Evolutionary conservation across 1,139 yeast genomes (phyloP).

Genomic region (Suhomyces terraborum): DNA sequence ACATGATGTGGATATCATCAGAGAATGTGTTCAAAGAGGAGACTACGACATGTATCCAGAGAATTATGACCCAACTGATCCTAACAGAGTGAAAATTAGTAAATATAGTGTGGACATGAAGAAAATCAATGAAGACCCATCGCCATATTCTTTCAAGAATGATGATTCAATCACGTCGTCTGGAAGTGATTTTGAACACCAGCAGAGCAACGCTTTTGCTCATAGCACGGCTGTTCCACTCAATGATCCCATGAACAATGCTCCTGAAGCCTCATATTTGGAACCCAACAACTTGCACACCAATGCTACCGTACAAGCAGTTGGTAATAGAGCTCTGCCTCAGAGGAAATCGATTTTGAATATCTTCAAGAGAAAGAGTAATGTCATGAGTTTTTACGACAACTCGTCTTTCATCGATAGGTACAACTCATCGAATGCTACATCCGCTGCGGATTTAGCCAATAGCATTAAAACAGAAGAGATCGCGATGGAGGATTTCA

Average conservation of each 20-base stretch:
- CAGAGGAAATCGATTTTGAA: conserved; percentile 29
- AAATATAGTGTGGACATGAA: conserved; percentile 21
- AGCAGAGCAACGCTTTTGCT: conserved; percentile 10
- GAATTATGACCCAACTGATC: conserved; percentile 68
- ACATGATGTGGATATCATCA: conserved; percentile 77
- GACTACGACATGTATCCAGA: conserved; percentile 59
- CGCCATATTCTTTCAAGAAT: conserved; percentile 12
- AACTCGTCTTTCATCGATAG: conserved; percentile 35
- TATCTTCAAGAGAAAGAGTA: conserved; percentile 31
- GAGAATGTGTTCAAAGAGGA: conserved; percentile 71
- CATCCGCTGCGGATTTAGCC: conserved; percentile 13
- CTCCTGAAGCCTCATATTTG: conserved; percentile 1
- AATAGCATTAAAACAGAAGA: conserved; percentile 44
- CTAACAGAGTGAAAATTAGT: conserved; percentile 42
- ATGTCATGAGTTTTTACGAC: conserved; percentile 30
- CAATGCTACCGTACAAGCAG: conserved; percentile 3
- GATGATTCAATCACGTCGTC: conserved; percentile 14
- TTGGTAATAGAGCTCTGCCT: conserved; percentile 6
- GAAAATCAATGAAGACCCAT: conserved; percentile 6
- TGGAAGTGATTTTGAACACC: conserved; percentile 21
- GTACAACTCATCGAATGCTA: conserved; percentile 22
- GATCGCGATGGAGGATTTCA: conserved; percentile 51
- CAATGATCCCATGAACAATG: not conserved
- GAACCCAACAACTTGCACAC: conserved; percentile 6
- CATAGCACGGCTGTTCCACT: conserved; percentile 10